Evolutionary conservation across 805 yeast genomes (phyloP).

Genomic region (Kluyveromyces lactis): DNA sequence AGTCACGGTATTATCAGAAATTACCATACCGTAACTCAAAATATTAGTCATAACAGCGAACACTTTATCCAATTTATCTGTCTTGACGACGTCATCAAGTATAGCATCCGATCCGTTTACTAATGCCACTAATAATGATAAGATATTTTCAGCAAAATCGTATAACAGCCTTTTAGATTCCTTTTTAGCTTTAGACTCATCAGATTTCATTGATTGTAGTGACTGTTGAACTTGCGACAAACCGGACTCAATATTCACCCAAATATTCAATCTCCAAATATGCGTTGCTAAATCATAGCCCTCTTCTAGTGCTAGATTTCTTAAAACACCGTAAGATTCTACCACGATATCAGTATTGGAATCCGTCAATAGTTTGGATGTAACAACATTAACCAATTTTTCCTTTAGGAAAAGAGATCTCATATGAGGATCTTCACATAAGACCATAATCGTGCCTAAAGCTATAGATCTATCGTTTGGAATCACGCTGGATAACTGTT

Average conservation of each 20-base stretch:
- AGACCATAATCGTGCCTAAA: slow-evolving; percentile 57
- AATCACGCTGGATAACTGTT: slow-evolving; percentile 50
- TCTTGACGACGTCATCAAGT: slow-evolving; percentile 32
- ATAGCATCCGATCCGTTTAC: slow-evolving; percentile 59
- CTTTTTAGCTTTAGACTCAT: slow-evolving; percentile 21
- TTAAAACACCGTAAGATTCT: slow-evolving; percentile 70
- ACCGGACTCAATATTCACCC: slow-evolving; percentile 50
- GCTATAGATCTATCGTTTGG: slow-evolving; percentile 76
- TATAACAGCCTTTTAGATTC: slow-evolving; percentile 43
- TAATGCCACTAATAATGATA: slow-evolving; percentile 60
- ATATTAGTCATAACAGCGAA: slow-evolving; percentile 24
- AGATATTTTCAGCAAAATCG: slow-evolving; percentile 64
- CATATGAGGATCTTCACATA: slow-evolving; percentile 60
- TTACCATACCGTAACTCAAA: slow-evolving; percentile 19
- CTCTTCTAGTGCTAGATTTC: slow-evolving; percentile 77
- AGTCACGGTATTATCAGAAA: slow-evolving; percentile 18
- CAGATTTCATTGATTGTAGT: slow-evolving; percentile 33
- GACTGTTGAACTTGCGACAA: slow-evolving; percentile 45
- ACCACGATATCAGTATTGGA: slow-evolving; percentile 66
- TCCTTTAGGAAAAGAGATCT: slow-evolving; percentile 63
- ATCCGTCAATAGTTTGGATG: slow-evolving; percentile 62
- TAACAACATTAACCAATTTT: slow-evolving; percentile 51
- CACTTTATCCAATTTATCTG: slow-evolving; percentile 19
- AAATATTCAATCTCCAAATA: slow-evolving; percentile 71
- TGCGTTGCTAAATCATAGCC: slow-evolving; percentile 74